Evolutionary conservation across 441 rosid species (phyloP).

Genomic region (Erodium chrysanthum): DNA sequence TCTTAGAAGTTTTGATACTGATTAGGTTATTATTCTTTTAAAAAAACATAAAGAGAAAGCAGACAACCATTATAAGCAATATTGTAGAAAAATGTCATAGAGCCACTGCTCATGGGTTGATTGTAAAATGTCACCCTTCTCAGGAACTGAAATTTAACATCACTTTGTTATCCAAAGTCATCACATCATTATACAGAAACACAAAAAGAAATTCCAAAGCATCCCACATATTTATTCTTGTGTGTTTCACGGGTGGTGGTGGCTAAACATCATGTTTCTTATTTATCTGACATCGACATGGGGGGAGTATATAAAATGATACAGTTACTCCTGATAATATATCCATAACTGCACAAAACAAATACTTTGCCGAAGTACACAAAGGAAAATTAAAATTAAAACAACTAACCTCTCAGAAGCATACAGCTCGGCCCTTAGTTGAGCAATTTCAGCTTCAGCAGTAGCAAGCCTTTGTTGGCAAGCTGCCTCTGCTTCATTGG

Average conservation of each 20-base stretch:
- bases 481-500: slow-evolving; percentile 83
- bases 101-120: neutral
- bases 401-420: slow-evolving; percentile 58
- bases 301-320: no score
- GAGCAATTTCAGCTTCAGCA: slow-evolving; percentile 81
- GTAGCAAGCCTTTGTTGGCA: slow-evolving; percentile 78
- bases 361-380: neutral
- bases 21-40: no score
- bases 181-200: no score
- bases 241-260: no score
- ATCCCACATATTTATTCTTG: no score
- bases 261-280: neutral
- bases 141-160: neutral
- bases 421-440: slow-evolving; percentile 65
- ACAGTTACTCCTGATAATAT: neutral
- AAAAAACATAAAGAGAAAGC: neutral
- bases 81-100: neutral
- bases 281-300: neutral
- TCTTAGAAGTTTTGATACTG: no score
- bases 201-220: no score
- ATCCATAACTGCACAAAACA: neutral
- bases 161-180: no score
- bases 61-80: neutral
- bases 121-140: neutral
- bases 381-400: slow-evolving; percentile 8